A percentile compares a stretch with the other conserved stretches of the same genome.
Evolutionary conservation across 371 early-diverging fungal species (phyloP).

Genomic region (Ordospora colligata): DNA sequence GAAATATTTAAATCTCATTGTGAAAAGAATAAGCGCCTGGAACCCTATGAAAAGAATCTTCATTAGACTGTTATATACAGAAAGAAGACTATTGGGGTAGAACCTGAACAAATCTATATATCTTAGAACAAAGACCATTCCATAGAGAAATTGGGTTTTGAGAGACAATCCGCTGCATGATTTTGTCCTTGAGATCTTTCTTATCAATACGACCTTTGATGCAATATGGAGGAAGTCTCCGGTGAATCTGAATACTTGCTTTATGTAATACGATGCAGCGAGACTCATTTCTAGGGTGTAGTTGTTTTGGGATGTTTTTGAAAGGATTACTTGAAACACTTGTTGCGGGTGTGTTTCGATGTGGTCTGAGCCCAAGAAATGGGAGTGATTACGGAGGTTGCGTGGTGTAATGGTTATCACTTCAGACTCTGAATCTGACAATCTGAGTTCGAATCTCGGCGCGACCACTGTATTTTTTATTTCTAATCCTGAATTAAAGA

Average conservation of each 20-base stretch:
- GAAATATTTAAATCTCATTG: slow-evolving; percentile 74
- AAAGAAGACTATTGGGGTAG: slow-evolving; percentile 24
- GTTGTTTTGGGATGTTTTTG: neutral
- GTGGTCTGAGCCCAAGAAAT: too few species aligned
- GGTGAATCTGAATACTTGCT: slow-evolving; percentile 24
- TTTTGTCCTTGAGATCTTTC: slow-evolving; percentile 57
- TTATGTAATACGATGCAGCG: neutral
- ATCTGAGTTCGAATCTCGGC: slow-evolving; percentile 53
- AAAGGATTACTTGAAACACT: neutral
- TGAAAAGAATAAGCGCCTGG: slow-evolving; percentile 74
- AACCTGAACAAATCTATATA: slow-evolving; percentile 78
- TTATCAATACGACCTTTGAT: slow-evolving; percentile 46
- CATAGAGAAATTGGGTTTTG: slow-evolving; percentile 86
- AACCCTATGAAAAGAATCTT: slow-evolving; percentile 80
- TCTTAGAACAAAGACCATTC: slow-evolving; percentile 80
- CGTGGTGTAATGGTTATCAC: slow-evolving; percentile 52
- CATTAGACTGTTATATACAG: slow-evolving; percentile 81
- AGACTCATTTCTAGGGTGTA: neutral
- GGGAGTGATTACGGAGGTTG: neutral
- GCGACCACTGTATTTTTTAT: slow-evolving; percentile 22
- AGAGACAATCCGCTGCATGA: slow-evolving; percentile 75
- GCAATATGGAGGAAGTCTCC: slow-evolving; percentile 46
- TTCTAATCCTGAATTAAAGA: too few species aligned
- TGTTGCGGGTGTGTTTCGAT: neutral
- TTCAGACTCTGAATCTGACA: slow-evolving; percentile 48